Evolutionary conservation across 257 asterid species (phyloP).

Genomic region (Solanum habrochaites): DNA sequence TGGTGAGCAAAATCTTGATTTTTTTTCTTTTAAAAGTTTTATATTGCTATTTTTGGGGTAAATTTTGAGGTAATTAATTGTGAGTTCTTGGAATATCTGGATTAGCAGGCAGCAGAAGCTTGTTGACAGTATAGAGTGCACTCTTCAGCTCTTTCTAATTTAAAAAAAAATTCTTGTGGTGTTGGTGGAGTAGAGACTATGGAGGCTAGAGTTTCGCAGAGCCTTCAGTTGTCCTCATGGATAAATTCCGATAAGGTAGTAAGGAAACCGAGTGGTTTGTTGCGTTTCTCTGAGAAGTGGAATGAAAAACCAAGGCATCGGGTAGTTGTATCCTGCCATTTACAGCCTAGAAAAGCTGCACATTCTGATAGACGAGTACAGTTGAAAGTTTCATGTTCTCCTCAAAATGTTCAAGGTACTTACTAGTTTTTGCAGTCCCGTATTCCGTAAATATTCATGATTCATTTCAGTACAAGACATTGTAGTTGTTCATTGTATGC

Average conservation of each 20-base stretch:
- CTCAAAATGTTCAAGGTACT: constrained; percentile 56
- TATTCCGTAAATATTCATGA: not conserved
- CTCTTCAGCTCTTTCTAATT: not conserved
- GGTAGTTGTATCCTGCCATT: constrained; percentile 16
- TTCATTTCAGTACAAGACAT: not conserved
- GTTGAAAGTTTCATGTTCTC: constrained; percentile 46
- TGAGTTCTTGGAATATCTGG: not conserved
- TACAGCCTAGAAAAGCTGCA: constrained; percentile 16
- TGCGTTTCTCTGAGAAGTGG: constrained; percentile 23
- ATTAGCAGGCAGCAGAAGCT: not conserved
- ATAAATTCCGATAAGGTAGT: constrained; percentile 14
- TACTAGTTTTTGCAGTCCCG: not conserved
- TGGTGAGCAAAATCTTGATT: not conserved
- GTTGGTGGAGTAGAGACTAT: constrained; percentile 10
- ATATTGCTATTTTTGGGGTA: not conserved
- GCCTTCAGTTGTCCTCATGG: constrained; percentile 34
- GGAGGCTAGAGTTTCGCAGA: constrained; percentile 45
- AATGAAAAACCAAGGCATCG: constrained; percentile 13
- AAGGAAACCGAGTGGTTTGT: constrained; percentile 22
- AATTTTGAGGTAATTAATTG: not conserved
- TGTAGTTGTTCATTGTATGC: not conserved
- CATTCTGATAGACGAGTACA: constrained; percentile 4
- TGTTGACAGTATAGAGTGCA: not conserved
- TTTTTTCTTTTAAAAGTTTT: not conserved
- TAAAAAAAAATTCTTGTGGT: not conserved